Evolutionary conservation across 2,329 filamentous ascomycete genomes (phyloP), one percentile per base, ranked within the genome.

Genomic region (Microcera coccophila): DNA sequence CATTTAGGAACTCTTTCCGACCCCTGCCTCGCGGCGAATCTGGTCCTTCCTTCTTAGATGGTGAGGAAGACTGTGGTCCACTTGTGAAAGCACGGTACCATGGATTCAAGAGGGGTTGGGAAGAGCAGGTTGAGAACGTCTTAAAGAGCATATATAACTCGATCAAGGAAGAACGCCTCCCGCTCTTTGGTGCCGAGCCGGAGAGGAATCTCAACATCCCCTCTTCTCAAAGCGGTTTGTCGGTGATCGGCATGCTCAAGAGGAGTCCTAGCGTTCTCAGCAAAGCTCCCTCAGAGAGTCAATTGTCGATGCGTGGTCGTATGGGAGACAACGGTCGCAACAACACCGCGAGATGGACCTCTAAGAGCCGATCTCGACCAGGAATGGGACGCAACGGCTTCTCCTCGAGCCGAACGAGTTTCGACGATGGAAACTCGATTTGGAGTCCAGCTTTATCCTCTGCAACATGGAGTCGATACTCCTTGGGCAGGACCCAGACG

Each of bases 401-500:
- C 60, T 90, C 86, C 18, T 96, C 91, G 0, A 96, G 90, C 61
- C 81, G 90, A 38, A 97, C 91, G 9, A 97, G 91, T 65, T 81
- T 98, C 51, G 93, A 98, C 47, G 93, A 98, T 57, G 81, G 83
- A 46, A 87, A 82, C 48, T 94, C 89, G 2, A 76, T 96, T 36
- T 97, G 89, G 88, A 96, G 88, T 56, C 93, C 93, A 10, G 73
- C 80, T 2, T 68, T 74, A 29, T 89, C 88, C 16, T 95, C 90
- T n/a, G 95, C 90, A 51, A 93, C 87, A 1, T 96, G 90, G 90
- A 96, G 90, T 69, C 91, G 88, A 58, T 87, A 93, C 60, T 97
- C 91, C 1, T 76, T 95, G 47, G 89, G 90, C 22, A 89, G 94
- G 61, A 95, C 90, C 1, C 83, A 94, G 49, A 90, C 89, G 1